Evolutionary conservation across 177 flowering plant genomes (phyloP).

Genomic region (Vitis hybrid): DNA sequence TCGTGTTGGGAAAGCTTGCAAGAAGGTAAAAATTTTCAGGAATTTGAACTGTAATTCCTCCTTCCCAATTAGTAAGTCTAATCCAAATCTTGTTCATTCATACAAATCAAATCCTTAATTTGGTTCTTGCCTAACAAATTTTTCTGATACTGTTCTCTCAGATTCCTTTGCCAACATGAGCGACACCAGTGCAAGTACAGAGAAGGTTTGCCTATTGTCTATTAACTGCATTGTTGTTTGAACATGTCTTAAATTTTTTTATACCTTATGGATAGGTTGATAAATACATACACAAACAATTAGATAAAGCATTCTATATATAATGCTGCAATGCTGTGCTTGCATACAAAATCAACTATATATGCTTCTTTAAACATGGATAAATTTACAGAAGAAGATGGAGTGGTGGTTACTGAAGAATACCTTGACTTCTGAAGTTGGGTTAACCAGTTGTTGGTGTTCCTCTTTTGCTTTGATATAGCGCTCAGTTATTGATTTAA

Average conservation of each 20-base stretch:
- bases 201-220: not conserved
- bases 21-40: no score
- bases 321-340: no score
- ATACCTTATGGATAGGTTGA: no score
- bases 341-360: no score
- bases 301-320: no score
- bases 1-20: no score
- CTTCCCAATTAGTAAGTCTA: no score
- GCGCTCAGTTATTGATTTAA: constrained; percentile 68
- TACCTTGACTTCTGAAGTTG: constrained; percentile 78
- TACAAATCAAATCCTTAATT: not conserved
- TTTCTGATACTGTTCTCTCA: not conserved
- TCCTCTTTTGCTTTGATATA: constrained; percentile 75
- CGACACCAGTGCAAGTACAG: not conserved
- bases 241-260: no score
- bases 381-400: not conserved
- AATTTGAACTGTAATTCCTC: no score
- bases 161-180: not conserved
- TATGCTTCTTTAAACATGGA: no score
- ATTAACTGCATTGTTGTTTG: not conserved
- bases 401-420: not conserved
- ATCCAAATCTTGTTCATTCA: not conserved
- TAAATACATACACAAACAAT: no score
- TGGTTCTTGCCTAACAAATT: not conserved
- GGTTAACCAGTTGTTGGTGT: constrained; percentile 40